A percentile compares a stretch with the other conserved stretches of the same genome.
phyloP scores from a whole-genome alignment of 345 rosid genomes.

The Gossypium anomalum region DNA sequence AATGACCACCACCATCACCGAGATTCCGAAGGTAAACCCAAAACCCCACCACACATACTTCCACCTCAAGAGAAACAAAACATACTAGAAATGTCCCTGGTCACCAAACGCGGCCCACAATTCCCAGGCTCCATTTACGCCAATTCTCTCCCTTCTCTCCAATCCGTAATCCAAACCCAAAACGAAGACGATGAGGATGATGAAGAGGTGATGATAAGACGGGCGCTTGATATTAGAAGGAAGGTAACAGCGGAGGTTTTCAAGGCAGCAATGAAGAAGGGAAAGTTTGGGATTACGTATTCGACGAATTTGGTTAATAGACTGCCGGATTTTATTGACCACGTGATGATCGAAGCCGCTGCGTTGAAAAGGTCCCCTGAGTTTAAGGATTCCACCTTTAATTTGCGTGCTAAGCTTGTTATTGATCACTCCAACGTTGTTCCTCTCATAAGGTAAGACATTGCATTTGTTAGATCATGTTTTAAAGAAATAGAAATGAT shows the following conservation, averaged over 20 bases:
- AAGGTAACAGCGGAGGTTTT: slow-evolving; percentile 68
- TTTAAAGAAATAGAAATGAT: not conserved
- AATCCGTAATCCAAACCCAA: slow-evolving; percentile 14
- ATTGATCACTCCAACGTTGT: slow-evolving; percentile 63
- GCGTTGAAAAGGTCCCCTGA: slow-evolving; percentile 58
- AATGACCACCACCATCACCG: not conserved
- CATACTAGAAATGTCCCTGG: slow-evolving; percentile 56
- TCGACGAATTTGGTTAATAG: slow-evolving; percentile 55
- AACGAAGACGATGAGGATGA: slow-evolving; percentile 33
- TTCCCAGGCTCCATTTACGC: slow-evolving; percentile 61
- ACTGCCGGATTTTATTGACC: slow-evolving; percentile 58
- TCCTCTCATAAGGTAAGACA: slow-evolving; percentile 62
- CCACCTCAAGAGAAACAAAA: slow-evolving; percentile 44
- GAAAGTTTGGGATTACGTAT: slow-evolving; percentile 82
- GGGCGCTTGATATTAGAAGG: slow-evolving; percentile 69
- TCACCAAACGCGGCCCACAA: slow-evolving; percentile 53
- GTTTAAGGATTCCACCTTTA: slow-evolving; percentile 45
- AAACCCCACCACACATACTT: slow-evolving; percentile 1
- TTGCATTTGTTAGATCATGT: not conserved
- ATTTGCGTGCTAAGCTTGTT: slow-evolving; percentile 51
- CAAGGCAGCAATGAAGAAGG: slow-evolving; percentile 57
- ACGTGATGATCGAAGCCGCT: slow-evolving; percentile 81
- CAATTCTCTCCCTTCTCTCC: slow-evolving; percentile 43
- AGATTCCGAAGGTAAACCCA: not conserved
- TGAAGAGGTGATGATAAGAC: slow-evolving; percentile 61